Percentiles rank a stretch among this genome's conserved stretches.
Conservation (phyloP, 2,329 filamentous ascomycete genomes). For the Neoarthrinium moseri region DNA sequence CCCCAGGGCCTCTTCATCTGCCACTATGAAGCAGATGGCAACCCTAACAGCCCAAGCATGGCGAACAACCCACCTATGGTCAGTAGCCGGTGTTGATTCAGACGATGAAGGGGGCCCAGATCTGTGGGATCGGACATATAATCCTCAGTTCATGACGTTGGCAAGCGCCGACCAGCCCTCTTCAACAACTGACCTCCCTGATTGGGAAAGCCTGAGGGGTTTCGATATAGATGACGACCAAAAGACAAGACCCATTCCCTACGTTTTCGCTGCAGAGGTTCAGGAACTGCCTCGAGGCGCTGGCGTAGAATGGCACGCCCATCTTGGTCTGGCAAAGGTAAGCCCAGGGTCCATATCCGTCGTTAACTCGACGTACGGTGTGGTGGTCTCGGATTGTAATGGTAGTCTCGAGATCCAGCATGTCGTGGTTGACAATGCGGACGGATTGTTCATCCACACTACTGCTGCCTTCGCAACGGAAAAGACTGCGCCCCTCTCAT, state of each 20-base stretch:
- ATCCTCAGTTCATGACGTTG: constrained; percentile 45
- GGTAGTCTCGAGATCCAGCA: constrained; percentile 19
- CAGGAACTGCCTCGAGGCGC: constrained; percentile 71
- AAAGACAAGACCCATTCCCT: constrained; percentile 46
- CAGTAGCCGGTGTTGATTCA: constrained; percentile 39
- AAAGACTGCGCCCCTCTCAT: too few species aligned
- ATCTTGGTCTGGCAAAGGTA: constrained; percentile 53
- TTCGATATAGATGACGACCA: constrained; percentile 28
- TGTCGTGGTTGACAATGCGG: constrained; percentile 16
- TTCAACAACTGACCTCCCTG: constrained; percentile 41
- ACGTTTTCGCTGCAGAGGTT: constrained; percentile 74
- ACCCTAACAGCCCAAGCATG: constrained; percentile 46
- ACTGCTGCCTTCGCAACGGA: not conserved
- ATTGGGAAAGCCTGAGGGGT: constrained; percentile 44
- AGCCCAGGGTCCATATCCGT: constrained; percentile 20
- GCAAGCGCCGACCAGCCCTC: constrained; percentile 21
- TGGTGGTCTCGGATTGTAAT: not conserved
- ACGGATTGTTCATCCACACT: not conserved
- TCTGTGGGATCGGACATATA: constrained; percentile 67
- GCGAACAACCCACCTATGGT: constrained; percentile 40
- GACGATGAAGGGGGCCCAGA: constrained; percentile 53
- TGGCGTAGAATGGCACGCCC: constrained; percentile 80
- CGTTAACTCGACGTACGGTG: not conserved
- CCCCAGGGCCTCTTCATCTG: constrained; percentile 32
- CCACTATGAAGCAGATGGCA: constrained; percentile 31